Base-by-base conservation (phyloP, 2,329 filamentous ascomycete species). In the Lecanicillium sp. region DNA sequence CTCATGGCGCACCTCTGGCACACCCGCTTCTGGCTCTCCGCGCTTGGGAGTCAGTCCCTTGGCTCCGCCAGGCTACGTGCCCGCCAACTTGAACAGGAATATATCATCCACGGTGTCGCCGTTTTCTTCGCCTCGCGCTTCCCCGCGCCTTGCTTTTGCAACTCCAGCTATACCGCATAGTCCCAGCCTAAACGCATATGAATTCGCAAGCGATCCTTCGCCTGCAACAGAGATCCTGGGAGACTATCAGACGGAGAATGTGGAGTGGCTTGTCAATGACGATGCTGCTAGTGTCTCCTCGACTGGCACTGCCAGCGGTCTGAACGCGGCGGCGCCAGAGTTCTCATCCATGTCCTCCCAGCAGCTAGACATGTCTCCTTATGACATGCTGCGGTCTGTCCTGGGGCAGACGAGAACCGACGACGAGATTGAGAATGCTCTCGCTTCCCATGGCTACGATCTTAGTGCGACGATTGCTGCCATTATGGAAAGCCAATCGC, bases 191-290 rank as follows among this genome's bases (percentile, higher is more conserved):
- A 95, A 94, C 64, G 87, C 89, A 38, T 98, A 96, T 64, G 87
- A 95, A 60, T 95, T 95, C 63, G 75, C 78, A 35, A 90, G 79
- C 54, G 88, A 95, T 53, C 74, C 80, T 15, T 85, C 80, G 35
- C 83, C 86, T 6, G 79, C 84, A 14, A 80, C 82, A 32, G 89
- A 96, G 54, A 85, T 85, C 43, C 90, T 94, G 56, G 88, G 88
- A 41, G 88, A 96, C 52, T 83, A 88, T 54, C 89, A 90, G 49
- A 85, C 83, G 46, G 90, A 96, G 58, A 95, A 92, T 51, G 88
- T 98, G 37, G 90, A 96, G 61, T 96, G 90, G 92, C 73, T 96
- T 33, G 86, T 95, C 49, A 92, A 92, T 57, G 89, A 95, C 58
- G 83, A 86, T 52, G 79, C 77, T 38, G 84, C 82, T 52, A 89